Evolutionary conservation across 495 filamentous ascomycete genomes (phyloP), one percentile per base, ranked within the genome.

Genomic region (Apiosordaria backusii): DNA sequence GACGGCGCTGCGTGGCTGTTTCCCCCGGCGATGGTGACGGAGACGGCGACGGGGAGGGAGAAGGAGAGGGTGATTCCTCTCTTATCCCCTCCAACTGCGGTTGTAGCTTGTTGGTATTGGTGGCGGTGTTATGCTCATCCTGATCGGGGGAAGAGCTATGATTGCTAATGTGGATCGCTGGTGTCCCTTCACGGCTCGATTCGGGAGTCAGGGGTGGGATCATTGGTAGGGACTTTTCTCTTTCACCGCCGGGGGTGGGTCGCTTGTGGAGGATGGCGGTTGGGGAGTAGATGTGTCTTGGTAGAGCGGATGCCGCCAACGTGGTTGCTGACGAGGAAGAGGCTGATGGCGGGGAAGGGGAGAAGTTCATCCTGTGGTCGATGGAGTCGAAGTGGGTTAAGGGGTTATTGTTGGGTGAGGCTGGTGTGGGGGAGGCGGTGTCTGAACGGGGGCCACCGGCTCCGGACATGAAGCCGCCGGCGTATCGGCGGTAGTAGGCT

Each of bases 161-260:
- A 63, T 65, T 66, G 29, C 66, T 70, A 23, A 63, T 22, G 50
- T 69, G 69, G 24, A 66, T 52, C 1, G 57, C 53, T 1, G 72
- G 65, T 0, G 68, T 75, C 21, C 58, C 61, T 9, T 75, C 74
- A 59, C 70, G 53, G 59, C 74, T 73, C 60, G 67, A 72, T 60
- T 79, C 75, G 4, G 79, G 80, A 50, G 79, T 82, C 15, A 80
- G 64, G 27, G 76, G 76, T 7, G 79, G 80, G 50, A 79, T 82
- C 18, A 80, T 64, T 25, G 76, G 76, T 2, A 78, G 67, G 15
- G 68, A 59, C 59, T 77, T 77, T 29, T 78, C 70, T 5, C 27
- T 61, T 24, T 45, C 62, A 21, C 40, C 21, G 2, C 57, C 3
- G 18, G 57, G 19, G 4, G 0, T 29, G 19, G 23, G 54, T 55